Base-by-base conservation (phyloP, 2,329 filamentous ascomycete genomes). In the Fusarium solani-melongenae region DNA sequence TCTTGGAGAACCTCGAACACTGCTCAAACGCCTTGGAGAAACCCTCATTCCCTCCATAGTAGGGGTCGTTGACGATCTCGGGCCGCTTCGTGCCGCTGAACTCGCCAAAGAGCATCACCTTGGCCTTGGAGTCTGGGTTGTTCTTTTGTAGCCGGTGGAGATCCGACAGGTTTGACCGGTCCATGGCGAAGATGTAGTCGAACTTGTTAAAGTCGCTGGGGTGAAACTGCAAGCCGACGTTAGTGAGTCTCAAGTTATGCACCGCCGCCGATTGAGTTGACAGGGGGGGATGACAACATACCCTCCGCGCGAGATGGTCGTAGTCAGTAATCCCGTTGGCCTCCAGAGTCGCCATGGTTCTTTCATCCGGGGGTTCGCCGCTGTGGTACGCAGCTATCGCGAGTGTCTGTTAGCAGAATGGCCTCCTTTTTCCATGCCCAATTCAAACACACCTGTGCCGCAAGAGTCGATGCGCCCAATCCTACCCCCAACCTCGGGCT, bases 121-220 rank as follows among this genome's bases (percentile, higher is more conserved):
- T 87, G 5, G 90, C 91, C 80, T 89, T 90, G 34, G 86, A 82
- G 36, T 88, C 86, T n/a, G 87, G 85, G 74, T 88, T 89, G 74
- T 89, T 86, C 67, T 87, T 84, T 72, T 90, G 86, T 79, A 92
- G 83, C 36, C 90, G 86, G 77, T 91, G 82, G 66, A 97, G 83
- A 78, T 97, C 90, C 10, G 88, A 86, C 51, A 97, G 85, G 81
- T 98, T 98, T 53, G 91, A 90, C 57, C 90, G 87, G 81, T 99
- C 96, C 96, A 99, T 99, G 69, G 94, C 95, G 66, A 99, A 91
- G 69, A 99, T 91, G 83, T 97, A 98, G 83, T 98, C 94, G 79
- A 98, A 98, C 17, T 88, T 87, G 64, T 91, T 85, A 77, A 98
- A 97, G 83, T 99, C 96, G 60, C 88, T 88, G 1, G 86, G 83